phyloP scores from a whole-genome alignment of 371 early-diverging fungal genomes.

The Choanephora cucurbitarum region DNA sequence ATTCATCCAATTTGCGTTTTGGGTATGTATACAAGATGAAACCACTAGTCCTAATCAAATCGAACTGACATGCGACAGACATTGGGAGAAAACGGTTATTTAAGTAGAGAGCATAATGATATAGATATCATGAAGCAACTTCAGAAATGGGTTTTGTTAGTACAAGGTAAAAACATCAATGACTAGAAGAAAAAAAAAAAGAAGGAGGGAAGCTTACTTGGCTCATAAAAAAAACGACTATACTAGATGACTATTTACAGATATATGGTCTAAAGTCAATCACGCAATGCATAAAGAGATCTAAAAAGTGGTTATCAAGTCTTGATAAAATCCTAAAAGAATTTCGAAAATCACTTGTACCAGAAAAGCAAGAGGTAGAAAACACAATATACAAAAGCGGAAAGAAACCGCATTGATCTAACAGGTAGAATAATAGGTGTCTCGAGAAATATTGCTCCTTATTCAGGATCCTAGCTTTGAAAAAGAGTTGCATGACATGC shows the following conservation, averaged over 20 bases:
- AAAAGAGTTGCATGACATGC: constrained; percentile 10
- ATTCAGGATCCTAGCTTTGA: constrained; percentile 27
- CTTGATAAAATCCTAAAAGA: constrained; percentile 22
- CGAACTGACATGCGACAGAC: constrained; percentile 14
- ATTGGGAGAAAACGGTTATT: constrained; percentile 38
- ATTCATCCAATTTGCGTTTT: constrained; percentile 26
- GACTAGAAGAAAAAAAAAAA: no score
- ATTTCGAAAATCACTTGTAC: constrained; percentile 21
- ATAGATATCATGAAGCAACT: constrained; percentile 36
- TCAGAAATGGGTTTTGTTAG: constrained; percentile 29
- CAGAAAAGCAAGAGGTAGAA: constrained; percentile 35
- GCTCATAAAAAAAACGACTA: neutral
- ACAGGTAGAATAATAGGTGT: constrained; percentile 25
- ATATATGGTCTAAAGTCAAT: constrained; percentile 34
- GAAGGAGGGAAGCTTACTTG: no score
- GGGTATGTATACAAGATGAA: constrained; percentile 12
- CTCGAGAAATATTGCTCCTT: constrained; percentile 27
- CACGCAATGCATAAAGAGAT: constrained; percentile 30
- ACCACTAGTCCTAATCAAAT: neutral
- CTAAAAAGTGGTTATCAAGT: constrained; percentile 30
- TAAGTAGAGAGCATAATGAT: constrained; percentile 22
- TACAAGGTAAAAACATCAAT: constrained; percentile 29
- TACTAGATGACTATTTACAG: constrained; percentile 32
- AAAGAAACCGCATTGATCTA: constrained; percentile 1
- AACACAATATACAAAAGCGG: neutral